Conservation (phyloP, 2,329 filamentous ascomycete species). For the Clarireedia paspali region DNA sequence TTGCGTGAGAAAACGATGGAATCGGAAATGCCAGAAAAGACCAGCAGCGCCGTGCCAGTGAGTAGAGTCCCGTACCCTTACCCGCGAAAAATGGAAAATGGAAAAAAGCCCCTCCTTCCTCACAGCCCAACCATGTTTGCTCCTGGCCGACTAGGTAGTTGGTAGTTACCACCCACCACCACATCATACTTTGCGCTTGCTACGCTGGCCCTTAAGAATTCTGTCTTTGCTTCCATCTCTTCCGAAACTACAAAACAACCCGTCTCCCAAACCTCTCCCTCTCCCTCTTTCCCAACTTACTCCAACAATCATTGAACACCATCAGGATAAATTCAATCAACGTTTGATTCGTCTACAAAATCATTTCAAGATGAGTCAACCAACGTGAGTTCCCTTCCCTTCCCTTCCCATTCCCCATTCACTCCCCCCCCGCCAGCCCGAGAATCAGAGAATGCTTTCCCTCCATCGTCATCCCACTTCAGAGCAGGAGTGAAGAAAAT, state of each 20-base stretch:
- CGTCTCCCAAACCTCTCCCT: not conserved
- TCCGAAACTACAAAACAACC: not conserved
- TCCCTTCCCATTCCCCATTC: slow-evolving; percentile 2
- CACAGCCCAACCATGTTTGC: not conserved
- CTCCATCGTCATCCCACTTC: not conserved
- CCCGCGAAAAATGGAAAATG: no score
- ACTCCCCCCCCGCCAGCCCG: not conserved
- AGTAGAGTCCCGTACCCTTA: not conserved
- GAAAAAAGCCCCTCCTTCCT: no score
- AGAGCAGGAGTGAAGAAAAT: not conserved
- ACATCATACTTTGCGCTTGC: no score
- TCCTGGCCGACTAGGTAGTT: not conserved
- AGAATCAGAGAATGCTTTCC: not conserved
- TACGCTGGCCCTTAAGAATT: not conserved
- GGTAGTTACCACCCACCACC: not conserved
- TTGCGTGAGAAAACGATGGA: no score
- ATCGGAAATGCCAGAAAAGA: no score
- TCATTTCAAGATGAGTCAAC: slow-evolving; percentile 24
- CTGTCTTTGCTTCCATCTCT: not conserved
- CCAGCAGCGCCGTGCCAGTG: no score
- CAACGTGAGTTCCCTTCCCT: slow-evolving; percentile 50
- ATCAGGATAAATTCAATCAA: slow-evolving; percentile 7
- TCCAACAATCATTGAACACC: slow-evolving; percentile 5
- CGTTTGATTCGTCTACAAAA: slow-evolving; percentile 9
- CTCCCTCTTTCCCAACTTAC: not conserved